Base-by-base conservation (phyloP, 768 basidiomycete species). In the Ramaria rubella region DNA sequence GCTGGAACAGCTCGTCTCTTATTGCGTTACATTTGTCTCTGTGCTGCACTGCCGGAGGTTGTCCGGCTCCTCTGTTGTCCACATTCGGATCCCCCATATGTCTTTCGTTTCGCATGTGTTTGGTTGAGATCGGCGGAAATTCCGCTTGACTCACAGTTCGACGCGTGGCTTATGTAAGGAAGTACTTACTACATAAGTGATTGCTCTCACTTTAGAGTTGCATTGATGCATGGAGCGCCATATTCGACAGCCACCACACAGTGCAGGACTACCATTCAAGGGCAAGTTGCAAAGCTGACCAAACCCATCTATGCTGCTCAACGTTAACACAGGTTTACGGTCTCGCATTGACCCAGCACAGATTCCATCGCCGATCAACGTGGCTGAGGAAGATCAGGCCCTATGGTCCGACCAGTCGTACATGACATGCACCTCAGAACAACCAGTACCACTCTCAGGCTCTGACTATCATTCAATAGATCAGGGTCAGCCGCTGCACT, bases 401-500 rank as follows among this genome's bases (percentile, higher is more conserved):
- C 72, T 80, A 75, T 92, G 89, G 84, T 83, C 88, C 64, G 74
- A 80, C 21, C 79, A 87, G 62, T 73, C 79, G 36, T 91, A 83
- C 62, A 75, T 80, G 73, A 84, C 83, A 8, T 72, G 85, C 24
- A 76, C 80, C 14, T 78, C 78, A 0, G 72, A 74, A 34, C 86
- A 83, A 62, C 58, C 73, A 12, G 83, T 83, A 0, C 96, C 95
- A 1, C 73, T 92, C 15, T 84, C 86, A n/a, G 92, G 88, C 5
- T 87, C 91, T 0, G 90, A 95, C 63, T 95, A 81, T 63, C 73
- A 85, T 56, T 84, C 90, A n/a, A 78, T 97, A 57, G 95, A 99
- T 73, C 93, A 98, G 79, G 95, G 85, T 80, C 52, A 58, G 68
- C 62, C 9, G 24, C 52, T 38, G 17, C 38, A 15, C 48, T 31